phyloP scores from a whole-genome alignment of 2,329 filamentous ascomycete genomes.

The Colletotrichum lini region DNA sequence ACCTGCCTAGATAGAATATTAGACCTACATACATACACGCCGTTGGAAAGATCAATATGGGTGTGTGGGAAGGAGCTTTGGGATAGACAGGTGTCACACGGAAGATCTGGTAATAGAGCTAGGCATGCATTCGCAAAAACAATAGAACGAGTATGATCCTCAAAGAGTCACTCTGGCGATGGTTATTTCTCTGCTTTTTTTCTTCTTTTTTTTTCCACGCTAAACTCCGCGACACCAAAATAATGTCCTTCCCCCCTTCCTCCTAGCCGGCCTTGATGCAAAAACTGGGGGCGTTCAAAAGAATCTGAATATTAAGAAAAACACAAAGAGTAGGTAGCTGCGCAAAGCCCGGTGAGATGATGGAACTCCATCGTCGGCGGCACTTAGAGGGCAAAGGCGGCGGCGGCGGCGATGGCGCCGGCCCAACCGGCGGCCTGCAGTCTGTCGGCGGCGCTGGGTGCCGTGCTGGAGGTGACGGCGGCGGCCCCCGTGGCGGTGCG shows the following conservation, averaged over 20 bases:
- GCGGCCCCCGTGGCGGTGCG: conserved; percentile 38
- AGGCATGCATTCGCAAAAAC: background rate
- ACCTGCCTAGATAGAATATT: background rate
- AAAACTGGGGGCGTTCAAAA: too few species aligned
- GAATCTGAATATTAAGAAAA: background rate
- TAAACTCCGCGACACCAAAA: conserved; percentile 9
- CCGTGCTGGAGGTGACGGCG: conserved; percentile 33
- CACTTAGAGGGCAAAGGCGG: conserved; percentile 51
- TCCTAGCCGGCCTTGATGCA: background rate
- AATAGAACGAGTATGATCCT: background rate
- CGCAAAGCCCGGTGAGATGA: background rate
- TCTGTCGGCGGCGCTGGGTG: conserved; percentile 47
- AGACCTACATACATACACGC: background rate
- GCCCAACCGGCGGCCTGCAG: conserved; percentile 49
- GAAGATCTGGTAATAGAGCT: background rate
- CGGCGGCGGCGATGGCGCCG: conserved; percentile 49
- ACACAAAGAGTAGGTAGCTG: background rate
- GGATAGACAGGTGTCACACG: too few species aligned
- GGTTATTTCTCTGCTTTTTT: background rate
- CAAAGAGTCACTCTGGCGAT: background rate
- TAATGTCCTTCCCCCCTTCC: background rate
- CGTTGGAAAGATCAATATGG: background rate
- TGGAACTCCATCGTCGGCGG: background rate
- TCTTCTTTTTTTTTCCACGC: background rate
- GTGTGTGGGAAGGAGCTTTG: too few species aligned